A percentile compares a stretch with the other conserved stretches of the same genome.
phyloP scores from a whole-genome alignment of 352 stramenopile genomes.

The Achlya hypogyna region DNA sequence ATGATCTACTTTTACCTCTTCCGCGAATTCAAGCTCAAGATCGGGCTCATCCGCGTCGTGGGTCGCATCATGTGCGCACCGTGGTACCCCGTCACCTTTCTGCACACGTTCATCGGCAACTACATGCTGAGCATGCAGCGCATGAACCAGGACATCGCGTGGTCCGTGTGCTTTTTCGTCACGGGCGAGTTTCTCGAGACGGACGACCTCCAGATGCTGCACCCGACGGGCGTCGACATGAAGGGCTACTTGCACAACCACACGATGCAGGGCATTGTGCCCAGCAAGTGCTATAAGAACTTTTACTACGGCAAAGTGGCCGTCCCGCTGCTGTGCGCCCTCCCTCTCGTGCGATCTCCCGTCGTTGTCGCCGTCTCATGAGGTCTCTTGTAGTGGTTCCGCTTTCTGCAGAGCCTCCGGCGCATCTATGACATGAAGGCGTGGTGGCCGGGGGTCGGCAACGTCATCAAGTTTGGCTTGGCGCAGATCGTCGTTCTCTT shows the following conservation, averaged over 20 bases:
- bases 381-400: constrained; percentile 63
- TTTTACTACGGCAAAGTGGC: constrained; percentile 92
- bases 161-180: constrained; percentile 93
- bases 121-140: constrained; percentile 82
- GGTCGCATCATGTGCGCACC: constrained; percentile 85
- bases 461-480: constrained; percentile 93
- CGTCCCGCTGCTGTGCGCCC: constrained; percentile 90
- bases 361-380: background rate
- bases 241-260: constrained; percentile 28
- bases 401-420: constrained; percentile 95
- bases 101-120: constrained; percentile 86
- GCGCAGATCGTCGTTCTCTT: constrained; percentile 80
- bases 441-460: constrained; percentile 93
- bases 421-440: constrained; percentile 92
- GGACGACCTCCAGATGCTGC: constrained; percentile 19
- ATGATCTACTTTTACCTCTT: constrained; percentile 90
- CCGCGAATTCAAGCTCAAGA: constrained; percentile 70
- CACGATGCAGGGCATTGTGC: constrained; percentile 17
- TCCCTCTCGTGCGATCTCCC: constrained; percentile 60
- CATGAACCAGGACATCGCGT: constrained; percentile 82
- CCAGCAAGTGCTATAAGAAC: constrained; percentile 29
- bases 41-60: constrained; percentile 81
- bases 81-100: constrained; percentile 90
- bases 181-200: constrained; percentile 86
- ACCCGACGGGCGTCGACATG: constrained; percentile 27